These are phyloP conservation scores for Diospyros kaki DNA, from an alignment of 148 eudicot species.

Conservation along the genomic window DNA sequence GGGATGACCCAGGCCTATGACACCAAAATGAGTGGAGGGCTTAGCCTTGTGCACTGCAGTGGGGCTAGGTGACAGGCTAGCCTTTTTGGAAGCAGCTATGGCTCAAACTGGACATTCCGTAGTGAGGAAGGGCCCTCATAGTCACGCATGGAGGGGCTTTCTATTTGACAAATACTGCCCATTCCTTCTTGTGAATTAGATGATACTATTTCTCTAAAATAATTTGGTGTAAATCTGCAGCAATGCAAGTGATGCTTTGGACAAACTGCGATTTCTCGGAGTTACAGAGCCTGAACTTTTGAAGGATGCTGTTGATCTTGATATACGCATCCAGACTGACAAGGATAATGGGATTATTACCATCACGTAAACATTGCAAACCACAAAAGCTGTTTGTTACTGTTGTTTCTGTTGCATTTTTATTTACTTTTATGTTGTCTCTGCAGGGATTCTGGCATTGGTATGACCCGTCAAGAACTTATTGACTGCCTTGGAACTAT, in stretches of 20 bases:
- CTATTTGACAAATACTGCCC: not conserved
- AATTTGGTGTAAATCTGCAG: constrained; percentile 28
- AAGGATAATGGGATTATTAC: constrained; percentile 84
- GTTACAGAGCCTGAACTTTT: constrained; percentile 72
- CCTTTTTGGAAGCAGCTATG: too few species aligned
- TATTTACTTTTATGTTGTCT: not conserved
- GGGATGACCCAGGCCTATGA: too few species aligned
- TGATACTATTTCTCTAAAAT: constrained; percentile 4
- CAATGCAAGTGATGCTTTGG: constrained; percentile 99
- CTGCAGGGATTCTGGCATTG: constrained; percentile 91
- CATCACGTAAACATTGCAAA: constrained; percentile 54
- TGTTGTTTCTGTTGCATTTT: not conserved
- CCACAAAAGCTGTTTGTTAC: not conserved
- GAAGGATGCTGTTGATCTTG: constrained; percentile 71
- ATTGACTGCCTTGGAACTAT: constrained; percentile 96
- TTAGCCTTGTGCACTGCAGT: too few species aligned
- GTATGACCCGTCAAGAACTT: constrained; percentile 92
- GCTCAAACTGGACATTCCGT: too few species aligned
- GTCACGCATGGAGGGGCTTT: too few species aligned
- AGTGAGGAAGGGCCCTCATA: too few species aligned
- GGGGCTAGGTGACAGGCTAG: too few species aligned
- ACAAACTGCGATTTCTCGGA: constrained; percentile 91
- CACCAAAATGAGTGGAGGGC: too few species aligned
- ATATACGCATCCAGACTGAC: constrained; percentile 81
- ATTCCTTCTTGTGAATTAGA: not conserved